Evolutionary conservation across 352 stramenopile species (phyloP), one percentile per base, ranked within the genome.

Genomic region (Phytopythium kandeliae): DNA sequence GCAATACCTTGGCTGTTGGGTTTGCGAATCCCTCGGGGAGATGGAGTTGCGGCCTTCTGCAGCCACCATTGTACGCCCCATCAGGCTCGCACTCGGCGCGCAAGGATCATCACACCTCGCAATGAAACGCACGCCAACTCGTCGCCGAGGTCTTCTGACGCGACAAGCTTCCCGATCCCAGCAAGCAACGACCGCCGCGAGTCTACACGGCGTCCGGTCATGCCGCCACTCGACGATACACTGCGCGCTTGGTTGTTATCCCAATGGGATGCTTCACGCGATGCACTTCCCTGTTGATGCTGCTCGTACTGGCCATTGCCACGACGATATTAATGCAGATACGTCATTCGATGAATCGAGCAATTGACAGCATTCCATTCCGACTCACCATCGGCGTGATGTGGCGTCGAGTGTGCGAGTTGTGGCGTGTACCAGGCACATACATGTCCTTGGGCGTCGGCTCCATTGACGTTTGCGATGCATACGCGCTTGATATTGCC

Each of bases 101-200:
- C 17, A 22, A 31, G 6, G 38, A 17, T n/a, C 37, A 26, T 6
- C 19, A 42, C 4, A 16, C 16, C 28, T 15, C 38, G 9, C 40
- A 4, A 19, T 50, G 6, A 40, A 16, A 33, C 40, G 72, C 60
- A 80, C 70, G 57, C 37, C 12, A 73, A 48, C 16, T 77, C 66
- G 35, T 71, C 65, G n/a, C 41, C 54, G 22, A 74, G 33, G 30
- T 84, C 66, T 52, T 86, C 67, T 5, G 70, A 62, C 16, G 81
- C 74, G n/a, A 92, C 72, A 6, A 84, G 57, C 19, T 89, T 86
- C 15, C 78, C 78, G 25, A 92, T 89, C 0, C 78, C 81, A 13
- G 78, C 78, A 16, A 92, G 78, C n/a, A 92, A 54, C 4, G 78
- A 92, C 34, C 68, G 67, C 13, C 71, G 72, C 1, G 73, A 71